phyloP scores from a whole-genome alignment of 2,329 filamentous ascomycete species.

The Botrytis galanthina region DNA sequence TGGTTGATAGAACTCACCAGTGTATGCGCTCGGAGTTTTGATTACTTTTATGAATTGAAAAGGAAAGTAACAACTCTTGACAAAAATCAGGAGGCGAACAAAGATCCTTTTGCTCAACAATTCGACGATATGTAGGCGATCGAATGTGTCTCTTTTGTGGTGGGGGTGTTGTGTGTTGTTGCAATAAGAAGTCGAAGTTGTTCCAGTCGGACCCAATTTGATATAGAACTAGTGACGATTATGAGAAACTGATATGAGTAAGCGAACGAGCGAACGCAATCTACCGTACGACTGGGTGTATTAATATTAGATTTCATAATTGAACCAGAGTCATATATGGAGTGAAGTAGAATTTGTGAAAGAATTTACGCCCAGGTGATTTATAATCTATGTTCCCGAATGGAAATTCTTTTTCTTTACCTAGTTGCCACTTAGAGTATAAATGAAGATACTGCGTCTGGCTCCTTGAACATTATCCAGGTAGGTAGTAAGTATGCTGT shows the following conservation, averaged over 20 bases:
- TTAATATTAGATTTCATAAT: neutral
- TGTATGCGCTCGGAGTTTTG: neutral
- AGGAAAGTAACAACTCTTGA: neutral
- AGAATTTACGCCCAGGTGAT: neutral
- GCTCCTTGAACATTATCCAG: neutral
- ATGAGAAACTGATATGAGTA: neutral
- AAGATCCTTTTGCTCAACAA: neutral
- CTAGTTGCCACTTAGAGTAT: neutral
- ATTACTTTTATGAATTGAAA: neutral
- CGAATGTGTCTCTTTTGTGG: neutral
- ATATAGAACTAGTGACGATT: neutral
- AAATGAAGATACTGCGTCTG: neutral
- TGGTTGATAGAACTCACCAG: neutral
- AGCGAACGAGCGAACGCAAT: neutral
- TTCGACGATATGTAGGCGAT: neutral
- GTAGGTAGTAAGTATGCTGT: too few species aligned
- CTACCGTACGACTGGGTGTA: neutral
- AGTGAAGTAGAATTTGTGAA: neutral
- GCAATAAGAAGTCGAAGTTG: conserved; percentile 3
- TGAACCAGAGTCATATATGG: neutral
- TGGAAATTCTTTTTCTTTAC: neutral
- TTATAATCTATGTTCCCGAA: neutral
- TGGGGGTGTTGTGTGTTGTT: conserved; percentile 11
- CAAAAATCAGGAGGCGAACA: neutral
- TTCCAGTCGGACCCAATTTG: neutral